Base-by-base conservation (phyloP, 2,329 filamentous ascomycete genomes). In the Penicillium rolfsii region DNA sequence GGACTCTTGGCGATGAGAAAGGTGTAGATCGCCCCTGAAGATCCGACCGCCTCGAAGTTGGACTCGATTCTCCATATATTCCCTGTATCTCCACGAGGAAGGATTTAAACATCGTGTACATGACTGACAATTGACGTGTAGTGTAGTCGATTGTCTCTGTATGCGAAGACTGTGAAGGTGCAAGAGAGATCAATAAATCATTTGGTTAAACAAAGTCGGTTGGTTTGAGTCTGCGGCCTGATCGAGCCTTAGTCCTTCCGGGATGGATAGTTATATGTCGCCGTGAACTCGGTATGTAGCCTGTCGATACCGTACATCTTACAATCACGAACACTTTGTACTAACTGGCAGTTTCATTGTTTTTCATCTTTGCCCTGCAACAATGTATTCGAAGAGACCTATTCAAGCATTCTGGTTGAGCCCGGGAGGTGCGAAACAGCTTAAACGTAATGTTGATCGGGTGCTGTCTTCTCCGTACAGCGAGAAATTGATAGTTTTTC, bases 21-120 rank as follows among this genome's bases (percentile, higher is more conserved):
- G 11, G 33, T 33, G 49, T 7, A 40, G 50, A 53, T 53, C 50
- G 22, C 50, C 50, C 50, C 50, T 53, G 50, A 53, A 53, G 5
- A 50, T 50, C 48, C 48, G n/a, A 33, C 30, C 11, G 7, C 28
- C 45, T 28, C 3, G 28, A 19, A 19, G 19, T 49, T 16, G 28
- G 22, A 35, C 22, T 16, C 8, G 9, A 14, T 11, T 19, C 22
- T n/a, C 14, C 16, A n/a, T 36, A 33, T 8, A 33, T 11, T 33
- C 30, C 11, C 30, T 22, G 19, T 36, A 11, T 19, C 16, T 40
- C 19, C 12, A n/a, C 19, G 22, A 14, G 8, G 45, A n/a, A 48
- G 24, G 30, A n/a, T 12, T 28, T 46, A 24, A 12, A 22, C 3
- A 46, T 30, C 11, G 12, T 14, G 35, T 36, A 36, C 35, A 36